phyloP scores from a whole-genome alignment of 148 eudicot genomes.

The Rheum nobile region DNA sequence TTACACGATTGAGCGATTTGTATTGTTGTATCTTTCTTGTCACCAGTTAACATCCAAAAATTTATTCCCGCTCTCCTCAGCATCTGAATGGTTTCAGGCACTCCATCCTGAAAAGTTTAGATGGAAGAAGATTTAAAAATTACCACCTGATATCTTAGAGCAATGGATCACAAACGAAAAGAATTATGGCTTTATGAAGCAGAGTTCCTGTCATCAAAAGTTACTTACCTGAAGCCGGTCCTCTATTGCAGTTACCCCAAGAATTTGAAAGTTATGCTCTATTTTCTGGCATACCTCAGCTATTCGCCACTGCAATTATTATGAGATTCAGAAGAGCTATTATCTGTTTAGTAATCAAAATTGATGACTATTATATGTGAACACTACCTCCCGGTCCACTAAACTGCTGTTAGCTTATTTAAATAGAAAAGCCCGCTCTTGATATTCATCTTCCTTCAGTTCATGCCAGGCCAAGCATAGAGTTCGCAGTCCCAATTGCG shows the following conservation, averaged over 20 bases:
- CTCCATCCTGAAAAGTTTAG: slow-evolving; percentile 55
- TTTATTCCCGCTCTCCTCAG: slow-evolving; percentile 94
- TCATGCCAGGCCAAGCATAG: slow-evolving; percentile 93
- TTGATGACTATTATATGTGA: slow-evolving; percentile 3
- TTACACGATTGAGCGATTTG: slow-evolving; percentile 96
- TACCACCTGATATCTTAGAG: neutral
- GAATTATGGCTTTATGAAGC: neutral
- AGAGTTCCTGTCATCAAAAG: neutral
- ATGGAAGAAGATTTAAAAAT: neutral
- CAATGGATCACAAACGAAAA: neutral
- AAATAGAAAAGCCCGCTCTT: slow-evolving; percentile 75
- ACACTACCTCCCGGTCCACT: slow-evolving; percentile 89
- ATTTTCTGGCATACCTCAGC: slow-evolving; percentile 91
- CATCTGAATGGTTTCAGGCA: slow-evolving; percentile 85
- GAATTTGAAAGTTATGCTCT: slow-evolving; percentile 73
- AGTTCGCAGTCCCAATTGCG: slow-evolving; percentile 92
- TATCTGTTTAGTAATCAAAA: neutral
- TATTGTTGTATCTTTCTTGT: slow-evolving; percentile 89
- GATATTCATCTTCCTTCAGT: slow-evolving; percentile 72
- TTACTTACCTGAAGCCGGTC: slow-evolving; percentile 75
- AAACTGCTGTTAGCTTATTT: slow-evolving; percentile 90
- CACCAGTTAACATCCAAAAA: slow-evolving; percentile 99
- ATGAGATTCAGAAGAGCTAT: neutral
- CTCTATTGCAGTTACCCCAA: slow-evolving; percentile 95
- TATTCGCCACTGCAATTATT: slow-evolving; percentile 69